Percentiles rank a stretch among this genome's conserved stretches.
Conservation (phyloP, 148 eudicot species). For the Euryodendron excelsum region DNA sequence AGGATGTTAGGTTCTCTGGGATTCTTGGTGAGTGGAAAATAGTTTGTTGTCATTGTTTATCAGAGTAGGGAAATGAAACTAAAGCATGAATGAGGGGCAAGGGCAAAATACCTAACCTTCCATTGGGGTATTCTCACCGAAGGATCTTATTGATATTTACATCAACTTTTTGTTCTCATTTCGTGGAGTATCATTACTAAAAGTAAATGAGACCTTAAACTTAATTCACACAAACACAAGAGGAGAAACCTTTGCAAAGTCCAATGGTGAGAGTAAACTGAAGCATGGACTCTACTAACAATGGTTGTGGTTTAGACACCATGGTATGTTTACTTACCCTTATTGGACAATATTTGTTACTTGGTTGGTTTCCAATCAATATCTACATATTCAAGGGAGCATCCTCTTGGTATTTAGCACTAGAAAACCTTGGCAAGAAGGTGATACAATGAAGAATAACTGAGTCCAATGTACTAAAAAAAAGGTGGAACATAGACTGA, state of each 20-base stretch:
- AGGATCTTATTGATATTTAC: too few species aligned
- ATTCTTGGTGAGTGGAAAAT: neutral
- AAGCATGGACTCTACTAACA: neutral
- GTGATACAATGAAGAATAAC: too few species aligned
- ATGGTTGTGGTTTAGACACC: neutral
- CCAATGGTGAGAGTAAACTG: neutral
- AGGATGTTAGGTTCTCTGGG: too few species aligned
- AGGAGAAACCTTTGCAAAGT: constrained; percentile 2
- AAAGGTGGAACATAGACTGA: too few species aligned
- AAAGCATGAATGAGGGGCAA: neutral
- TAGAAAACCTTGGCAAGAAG: too few species aligned
- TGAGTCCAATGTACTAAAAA: too few species aligned
- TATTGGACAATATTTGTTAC: neutral
- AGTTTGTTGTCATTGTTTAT: neutral
- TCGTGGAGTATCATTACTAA: neutral
- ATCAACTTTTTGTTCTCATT: neutral
- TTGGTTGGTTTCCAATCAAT: neutral
- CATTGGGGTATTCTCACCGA: too few species aligned
- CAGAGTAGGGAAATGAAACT: neutral
- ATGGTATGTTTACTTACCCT: neutral
- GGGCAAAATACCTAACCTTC: neutral
- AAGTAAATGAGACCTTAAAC: neutral
- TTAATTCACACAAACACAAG: neutral
- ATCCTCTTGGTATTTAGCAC: too few species aligned
- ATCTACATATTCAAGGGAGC: too few species aligned